Base-by-base conservation (phyloP, 768 basidiomycete species). In the Asterophora parasitica region DNA sequence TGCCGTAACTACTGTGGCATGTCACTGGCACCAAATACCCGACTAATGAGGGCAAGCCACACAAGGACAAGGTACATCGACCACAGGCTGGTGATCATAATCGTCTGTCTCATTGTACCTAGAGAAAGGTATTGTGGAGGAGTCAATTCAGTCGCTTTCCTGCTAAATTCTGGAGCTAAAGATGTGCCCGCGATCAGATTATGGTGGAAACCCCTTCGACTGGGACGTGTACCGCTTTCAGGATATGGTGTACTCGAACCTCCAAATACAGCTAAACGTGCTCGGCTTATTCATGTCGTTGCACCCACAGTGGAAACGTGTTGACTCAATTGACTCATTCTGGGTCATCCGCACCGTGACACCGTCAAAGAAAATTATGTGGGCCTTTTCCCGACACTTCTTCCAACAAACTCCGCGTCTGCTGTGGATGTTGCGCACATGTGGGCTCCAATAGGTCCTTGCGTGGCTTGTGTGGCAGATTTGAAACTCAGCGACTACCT, bases 1-100 rank as follows among this genome's bases (percentile, higher is more conserved):
- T 53, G 52, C 26, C 46, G 37, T 40, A 47, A 47, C 23, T 26
- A 33, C 49, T n/a, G 45, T 43, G 46, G 37, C 54, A 52, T 51
- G 41, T 41, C 42, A 42, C 49, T 47, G 50, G 48, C 44, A 40
- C 26, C 33, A 43, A 49, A n/a, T n/a, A n/a, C 20, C 36, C 9
- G 7, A 28, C 40, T 44, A 17, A 9, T 38, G 31, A 20, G 36
- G 33, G 17, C 39, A 39, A 39, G 11, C 37, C 30, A 4, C 36
- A 42, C 28, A n/a, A 7, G 35, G 40, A 43, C 41, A 42, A 34
- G 42, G 44, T 36, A 38, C 45, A 44, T 23, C 23, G 16, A 39
- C 44, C 35, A 27, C 23, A 23, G 23, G 23, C 23, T 3, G 23
- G 23, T 23, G 23, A 23, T 23, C 23, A 23, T 3, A 23, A 23